Percentiles rank a stretch among this genome's conserved stretches.
These are phyloP conservation scores for Aeminium ludgeri DNA, from an alignment of 495 filamentous ascomycete species.

Conservation along the genomic window DNA sequence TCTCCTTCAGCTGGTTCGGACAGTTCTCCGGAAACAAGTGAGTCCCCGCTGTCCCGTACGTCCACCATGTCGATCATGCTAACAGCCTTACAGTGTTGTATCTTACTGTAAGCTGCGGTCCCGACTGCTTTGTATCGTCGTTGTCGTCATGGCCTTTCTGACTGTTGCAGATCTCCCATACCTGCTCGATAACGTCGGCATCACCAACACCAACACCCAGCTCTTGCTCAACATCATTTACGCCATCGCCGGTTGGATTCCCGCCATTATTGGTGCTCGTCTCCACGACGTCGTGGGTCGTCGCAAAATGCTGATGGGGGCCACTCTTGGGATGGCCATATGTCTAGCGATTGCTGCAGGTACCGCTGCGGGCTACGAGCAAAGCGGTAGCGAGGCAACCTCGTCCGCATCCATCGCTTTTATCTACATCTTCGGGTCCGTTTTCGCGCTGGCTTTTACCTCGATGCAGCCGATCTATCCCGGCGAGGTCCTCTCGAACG, in stretches of 20 bases:
- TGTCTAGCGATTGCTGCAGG: conserved; percentile 13
- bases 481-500: too few species aligned
- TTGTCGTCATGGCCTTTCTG: neutral
- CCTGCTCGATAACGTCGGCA: conserved; percentile 3
- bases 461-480: too few species aligned
- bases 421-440: too few species aligned
- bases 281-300: conserved; percentile 16
- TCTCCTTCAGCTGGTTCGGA: too few species aligned
- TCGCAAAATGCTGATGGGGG: conserved; percentile 15
- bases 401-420: too few species aligned
- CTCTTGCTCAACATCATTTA: conserved; percentile 15
- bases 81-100: too few species aligned
- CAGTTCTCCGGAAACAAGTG: too few species aligned
- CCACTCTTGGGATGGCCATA: conserved; percentile 9
- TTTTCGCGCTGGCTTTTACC: too few species aligned
- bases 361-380: conserved; percentile 6
- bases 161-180: conserved; percentile 2
- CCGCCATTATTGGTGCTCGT: conserved; percentile 14
- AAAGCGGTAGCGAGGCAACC: too few species aligned
- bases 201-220: conserved; percentile 3
- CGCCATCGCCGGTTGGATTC: conserved; percentile 12
- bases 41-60: too few species aligned
- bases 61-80: too few species aligned
- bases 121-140: neutral
- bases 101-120: too few species aligned